Evolutionary conservation across 2,329 filamentous ascomycete species (phyloP).

Genomic region (Pseudogymnoascus pannorum): DNA sequence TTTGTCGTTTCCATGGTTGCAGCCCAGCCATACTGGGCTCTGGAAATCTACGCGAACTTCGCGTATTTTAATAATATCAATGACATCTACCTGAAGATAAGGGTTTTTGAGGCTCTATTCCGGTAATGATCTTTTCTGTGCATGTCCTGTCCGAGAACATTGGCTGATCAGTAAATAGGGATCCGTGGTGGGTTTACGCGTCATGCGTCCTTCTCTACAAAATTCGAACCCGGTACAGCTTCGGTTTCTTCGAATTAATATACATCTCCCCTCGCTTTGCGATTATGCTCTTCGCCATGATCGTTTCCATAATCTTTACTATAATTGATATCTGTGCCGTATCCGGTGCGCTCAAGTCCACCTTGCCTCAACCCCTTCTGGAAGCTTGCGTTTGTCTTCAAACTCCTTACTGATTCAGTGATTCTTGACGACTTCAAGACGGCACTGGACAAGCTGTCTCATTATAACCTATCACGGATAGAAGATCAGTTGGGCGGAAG

Average conservation of each 20-base stretch:
- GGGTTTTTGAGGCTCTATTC: not conserved
- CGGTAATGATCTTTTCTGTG: not conserved
- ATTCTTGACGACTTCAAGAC: conserved; percentile 65
- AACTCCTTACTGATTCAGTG: conserved; percentile 59
- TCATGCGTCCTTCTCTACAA: conserved; percentile 53
- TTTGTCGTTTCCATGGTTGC: not conserved
- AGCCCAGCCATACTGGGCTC: not conserved
- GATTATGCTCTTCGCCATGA: conserved; percentile 54
- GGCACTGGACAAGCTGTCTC: conserved; percentile 32
- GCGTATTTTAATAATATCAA: not conserved
- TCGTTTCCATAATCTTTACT: conserved; percentile 53
- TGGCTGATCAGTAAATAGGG: conserved; percentile 41
- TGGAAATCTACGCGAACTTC: not conserved
- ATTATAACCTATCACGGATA: not conserved
- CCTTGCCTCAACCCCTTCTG: conserved; percentile 51
- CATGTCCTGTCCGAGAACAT: conserved; percentile 28
- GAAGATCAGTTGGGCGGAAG: not conserved
- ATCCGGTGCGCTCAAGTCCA: conserved; percentile 36
- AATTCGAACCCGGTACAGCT: conserved; percentile 54
- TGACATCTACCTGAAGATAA: not conserved
- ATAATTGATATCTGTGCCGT: conserved; percentile 56
- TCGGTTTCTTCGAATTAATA: conserved; percentile 49
- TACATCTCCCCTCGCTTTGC: conserved; percentile 54
- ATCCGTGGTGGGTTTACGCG: conserved; percentile 64
- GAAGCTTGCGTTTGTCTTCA: conserved; percentile 56